Base-by-base conservation (phyloP, 768 basidiomycete genomes). In the Hydnomerulius pinastri region DNA sequence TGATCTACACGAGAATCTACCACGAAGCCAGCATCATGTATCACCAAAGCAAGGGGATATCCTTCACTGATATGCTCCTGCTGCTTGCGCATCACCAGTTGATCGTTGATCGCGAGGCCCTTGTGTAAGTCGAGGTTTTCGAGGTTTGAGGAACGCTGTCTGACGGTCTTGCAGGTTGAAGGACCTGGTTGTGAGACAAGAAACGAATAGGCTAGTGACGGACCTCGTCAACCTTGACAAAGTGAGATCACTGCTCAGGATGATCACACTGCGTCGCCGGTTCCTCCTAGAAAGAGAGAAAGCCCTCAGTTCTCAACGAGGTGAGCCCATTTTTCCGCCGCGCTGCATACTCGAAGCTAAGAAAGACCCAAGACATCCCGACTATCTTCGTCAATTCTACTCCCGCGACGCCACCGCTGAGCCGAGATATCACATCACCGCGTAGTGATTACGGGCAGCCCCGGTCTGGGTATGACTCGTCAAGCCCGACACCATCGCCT, bases 81-180 rank as follows among this genome's bases (percentile, higher is more conserved):
- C 71, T 98, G 38, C 73, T 98, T 33, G 87, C 91, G 1, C 96
- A 97, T 64, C 86, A 98, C 72, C 94, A 91, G 67, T 72, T 98
- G 44, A 92, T 98, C 55, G 80, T 91, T 43, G 93, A 97, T 69
- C 82, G 81, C 23, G 89, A 92, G 25, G 95, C 95, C 12, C 72
- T 98, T 21, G 80, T 85, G 95, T 96, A 67, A 64, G 91, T 80
- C 11, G 12, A 28, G 17, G 24, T 33, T 32, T 20, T 6, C 9
- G 23, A 33, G 18, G 29, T 9, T 29, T 4, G 20, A 23, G 17
- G 9, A 24, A 12, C 11, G 25, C 36, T 43, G 44, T 40, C 21
- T 42, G 21, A 38, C 36, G 32, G 30, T 20, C 50, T 8, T 20
- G 2, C 55, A 97, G 94, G 28, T 65, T 96, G 48, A 86, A 91